Conservation (phyloP, 768 basidiomycete species). For the Psilocybe cubensis region DNA sequence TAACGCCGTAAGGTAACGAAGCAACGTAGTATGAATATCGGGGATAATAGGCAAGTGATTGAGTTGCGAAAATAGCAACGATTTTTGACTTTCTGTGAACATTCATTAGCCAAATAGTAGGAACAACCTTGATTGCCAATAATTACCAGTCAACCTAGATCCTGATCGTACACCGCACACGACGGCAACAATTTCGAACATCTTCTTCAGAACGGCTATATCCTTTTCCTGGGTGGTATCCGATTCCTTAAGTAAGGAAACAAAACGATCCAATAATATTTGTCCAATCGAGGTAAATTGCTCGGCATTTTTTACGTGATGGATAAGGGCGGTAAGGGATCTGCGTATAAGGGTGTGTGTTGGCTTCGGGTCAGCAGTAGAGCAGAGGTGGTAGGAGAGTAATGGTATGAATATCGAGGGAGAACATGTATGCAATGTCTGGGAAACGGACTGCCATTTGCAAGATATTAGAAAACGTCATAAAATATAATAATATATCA, state of each 20-base stretch:
- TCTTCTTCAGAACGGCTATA: conserved; percentile 48
- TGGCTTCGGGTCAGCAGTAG: conserved; percentile 37
- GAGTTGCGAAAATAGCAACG: conserved; percentile 34
- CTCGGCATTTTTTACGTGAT: conserved; percentile 76
- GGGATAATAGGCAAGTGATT: conserved; percentile 30
- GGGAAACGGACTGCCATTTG: conserved; percentile 69
- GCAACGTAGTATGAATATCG: conserved; percentile 32
- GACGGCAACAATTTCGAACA: conserved; percentile 60
- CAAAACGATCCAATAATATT: conserved; percentile 47
- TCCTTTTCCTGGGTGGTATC: conserved; percentile 20
- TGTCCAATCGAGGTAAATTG: conserved; percentile 64
- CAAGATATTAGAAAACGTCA: conserved; percentile 2
- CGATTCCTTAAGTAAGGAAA: conserved; percentile 20
- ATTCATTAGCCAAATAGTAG: conserved; percentile 3
- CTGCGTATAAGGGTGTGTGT: conserved; percentile 68
- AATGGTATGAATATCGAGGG: conserved; percentile 63
- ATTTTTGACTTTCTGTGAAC: conserved; percentile 37
- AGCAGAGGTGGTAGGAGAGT: conserved; percentile 54
- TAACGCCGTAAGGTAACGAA: conserved; percentile 43
- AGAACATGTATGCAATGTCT: conserved; percentile 79
- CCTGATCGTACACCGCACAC: conserved; percentile 71
- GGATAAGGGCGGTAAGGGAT: conserved; percentile 77
- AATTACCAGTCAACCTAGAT: conserved; percentile 64
- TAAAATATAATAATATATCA: conserved; percentile 11
- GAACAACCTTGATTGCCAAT: background rate